phyloP scores from a whole-genome alignment of 1,284 basidiomycete species.

The Fomes fomentarius region DNA sequence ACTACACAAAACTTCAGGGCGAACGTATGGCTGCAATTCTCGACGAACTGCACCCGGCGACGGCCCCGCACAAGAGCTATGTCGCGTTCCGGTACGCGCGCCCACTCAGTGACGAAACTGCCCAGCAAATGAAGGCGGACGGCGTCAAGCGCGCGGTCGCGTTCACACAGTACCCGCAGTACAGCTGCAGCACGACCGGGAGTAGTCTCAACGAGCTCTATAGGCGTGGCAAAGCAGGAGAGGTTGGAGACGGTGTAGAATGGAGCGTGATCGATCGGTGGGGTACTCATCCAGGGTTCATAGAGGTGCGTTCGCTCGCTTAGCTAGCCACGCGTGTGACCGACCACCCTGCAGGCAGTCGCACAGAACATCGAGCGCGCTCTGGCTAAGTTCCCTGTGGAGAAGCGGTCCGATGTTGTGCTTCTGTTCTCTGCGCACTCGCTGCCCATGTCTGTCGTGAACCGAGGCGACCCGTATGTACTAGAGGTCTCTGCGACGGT shows the following conservation, averaged over 20 bases:
- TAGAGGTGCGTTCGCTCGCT: constrained; percentile 69
- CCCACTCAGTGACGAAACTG: constrained; percentile 86
- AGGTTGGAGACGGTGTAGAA: constrained; percentile 67
- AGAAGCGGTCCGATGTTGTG: constrained; percentile 74
- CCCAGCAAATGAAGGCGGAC: constrained; percentile 86
- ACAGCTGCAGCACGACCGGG: constrained; percentile 97
- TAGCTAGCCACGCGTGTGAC: neutral
- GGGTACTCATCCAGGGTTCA: constrained; percentile 93
- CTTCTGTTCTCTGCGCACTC: constrained; percentile 98
- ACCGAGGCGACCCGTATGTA: constrained; percentile 97
- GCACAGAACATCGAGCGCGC: constrained; percentile 87
- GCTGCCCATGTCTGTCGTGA: constrained; percentile 95
- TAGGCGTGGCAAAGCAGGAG: constrained; percentile 58
- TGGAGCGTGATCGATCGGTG: constrained; percentile 99
- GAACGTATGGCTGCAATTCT: constrained; percentile 89
- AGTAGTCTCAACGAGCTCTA: constrained; percentile 96
- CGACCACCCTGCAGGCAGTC: constrained; percentile 80
- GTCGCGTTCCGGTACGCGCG: constrained; percentile 93
- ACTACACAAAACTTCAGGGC: constrained; percentile 90
- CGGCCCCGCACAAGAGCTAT: constrained; percentile 96
- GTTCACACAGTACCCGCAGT: constrained; percentile 99
- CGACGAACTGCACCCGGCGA: constrained; percentile 91
- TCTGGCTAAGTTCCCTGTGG: constrained; percentile 79
- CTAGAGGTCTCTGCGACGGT: constrained; percentile 96
- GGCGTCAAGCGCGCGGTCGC: constrained; percentile 93